Conservation (phyloP, 306 rosid species). For the Corylus heterophylla region DNA sequence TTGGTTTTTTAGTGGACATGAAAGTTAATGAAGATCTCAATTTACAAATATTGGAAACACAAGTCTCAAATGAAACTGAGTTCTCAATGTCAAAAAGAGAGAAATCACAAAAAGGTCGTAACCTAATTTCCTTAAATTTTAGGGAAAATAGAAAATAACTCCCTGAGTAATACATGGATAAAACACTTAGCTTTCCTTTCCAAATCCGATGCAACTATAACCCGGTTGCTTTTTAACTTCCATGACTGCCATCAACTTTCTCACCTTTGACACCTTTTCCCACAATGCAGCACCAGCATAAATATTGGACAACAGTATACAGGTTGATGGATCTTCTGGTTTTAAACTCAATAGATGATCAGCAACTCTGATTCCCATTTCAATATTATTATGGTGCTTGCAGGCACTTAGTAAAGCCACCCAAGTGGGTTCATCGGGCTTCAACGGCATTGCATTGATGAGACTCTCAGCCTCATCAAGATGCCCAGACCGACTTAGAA, state of each 20-base stretch:
- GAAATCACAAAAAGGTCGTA: no score
- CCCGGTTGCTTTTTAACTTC: constrained; percentile 85
- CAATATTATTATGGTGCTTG: constrained; percentile 58
- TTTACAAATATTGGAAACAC: no score
- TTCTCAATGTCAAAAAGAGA: no score
- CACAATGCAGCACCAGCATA: constrained; percentile 71
- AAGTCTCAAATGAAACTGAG: no score
- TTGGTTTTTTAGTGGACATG: no score
- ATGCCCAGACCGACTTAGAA: constrained; percentile 82
- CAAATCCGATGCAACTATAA: constrained; percentile 68
- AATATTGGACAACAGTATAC: constrained; percentile 66
- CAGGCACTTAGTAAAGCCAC: constrained; percentile 83
- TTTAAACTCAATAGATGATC: constrained; percentile 51
- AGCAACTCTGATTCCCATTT: constrained; percentile 69
- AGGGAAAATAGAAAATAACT: no score
- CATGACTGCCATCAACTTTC: constrained; percentile 59
- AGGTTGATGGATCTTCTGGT: constrained; percentile 69
- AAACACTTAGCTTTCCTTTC: constrained; percentile 73
- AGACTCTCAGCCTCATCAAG: constrained; percentile 79
- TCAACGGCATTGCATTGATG: constrained; percentile 55
- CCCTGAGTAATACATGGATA: no score
- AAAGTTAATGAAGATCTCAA: no score
- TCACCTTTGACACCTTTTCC: constrained; percentile 71
- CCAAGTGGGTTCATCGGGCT: constrained; percentile 91
- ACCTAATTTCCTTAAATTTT: no score